A percentile compares a stretch with the other conserved stretches of the same genome.
Conservation (phyloP, 164 flowering plant genomes). For the Vitis riparia region DNA sequence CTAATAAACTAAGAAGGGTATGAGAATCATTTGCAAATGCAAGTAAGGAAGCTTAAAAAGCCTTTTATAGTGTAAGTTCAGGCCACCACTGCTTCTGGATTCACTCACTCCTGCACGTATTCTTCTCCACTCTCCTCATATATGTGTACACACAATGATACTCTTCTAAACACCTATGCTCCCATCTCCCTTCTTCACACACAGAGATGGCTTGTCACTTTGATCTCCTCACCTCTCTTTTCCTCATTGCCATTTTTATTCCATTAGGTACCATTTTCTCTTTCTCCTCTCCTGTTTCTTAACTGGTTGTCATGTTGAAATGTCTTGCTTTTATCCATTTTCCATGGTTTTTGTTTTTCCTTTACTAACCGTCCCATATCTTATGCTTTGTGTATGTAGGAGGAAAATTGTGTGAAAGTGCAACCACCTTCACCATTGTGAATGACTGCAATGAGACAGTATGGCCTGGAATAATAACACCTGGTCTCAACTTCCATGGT, state of each 20-base stretch:
- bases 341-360: too few relatives aligned
- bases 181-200: background rate
- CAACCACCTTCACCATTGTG: conserved; percentile 25
- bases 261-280: conserved; percentile 11
- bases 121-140: conserved; percentile 6
- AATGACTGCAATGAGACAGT: conserved; percentile 36
- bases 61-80: background rate
- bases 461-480: conserved; percentile 36
- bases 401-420: conserved; percentile 1
- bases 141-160: background rate
- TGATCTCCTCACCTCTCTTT: background rate
- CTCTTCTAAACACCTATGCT: too few relatives aligned
- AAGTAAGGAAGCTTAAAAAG: background rate
- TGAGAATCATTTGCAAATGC: too few relatives aligned
- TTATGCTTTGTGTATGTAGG: background rate
- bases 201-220: conserved; percentile 3
- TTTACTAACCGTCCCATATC: too few relatives aligned
- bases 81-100: conserved; percentile 10
- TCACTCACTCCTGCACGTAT: conserved; percentile 29
- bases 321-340: too few relatives aligned
- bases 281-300: background rate
- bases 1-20: too few relatives aligned
- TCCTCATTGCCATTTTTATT: conserved; percentile 1
- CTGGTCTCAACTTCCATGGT: conserved; percentile 9
- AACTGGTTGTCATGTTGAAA: background rate